Conservation (phyloP, 768 basidiomycete genomes). For the Boletus pseudopeckii region DNA sequence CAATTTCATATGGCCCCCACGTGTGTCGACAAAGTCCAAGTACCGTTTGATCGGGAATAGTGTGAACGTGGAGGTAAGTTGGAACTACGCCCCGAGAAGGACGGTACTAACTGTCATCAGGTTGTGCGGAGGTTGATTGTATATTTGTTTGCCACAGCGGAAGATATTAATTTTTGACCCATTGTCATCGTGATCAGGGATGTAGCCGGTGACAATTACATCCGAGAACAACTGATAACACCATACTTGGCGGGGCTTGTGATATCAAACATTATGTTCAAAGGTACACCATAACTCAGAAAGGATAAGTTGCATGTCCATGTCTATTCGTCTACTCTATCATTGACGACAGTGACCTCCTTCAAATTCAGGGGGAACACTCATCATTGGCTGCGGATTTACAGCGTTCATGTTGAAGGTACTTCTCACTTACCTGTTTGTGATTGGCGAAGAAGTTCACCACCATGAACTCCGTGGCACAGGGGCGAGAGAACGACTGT, state of each 20-base stretch:
- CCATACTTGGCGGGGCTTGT: not conserved
- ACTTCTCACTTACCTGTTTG: not conserved
- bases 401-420: slow-evolving; percentile 75
- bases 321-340: not conserved
- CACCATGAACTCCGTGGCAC: slow-evolving; percentile 43
- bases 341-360: not conserved
- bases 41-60: slow-evolving; percentile 82
- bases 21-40: slow-evolving; percentile 61
- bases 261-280: not conserved
- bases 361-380: slow-evolving; percentile 34
- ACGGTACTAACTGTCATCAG: slow-evolving; percentile 10
- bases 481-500: slow-evolving; percentile 60
- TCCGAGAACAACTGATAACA: too few species aligned
- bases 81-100: not conserved
- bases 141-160: slow-evolving; percentile 44
- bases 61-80: slow-evolving; percentile 65
- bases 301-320: not conserved
- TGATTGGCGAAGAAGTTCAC: not conserved
- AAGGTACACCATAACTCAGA: not conserved
- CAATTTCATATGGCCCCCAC: slow-evolving; percentile 60
- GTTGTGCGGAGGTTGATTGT: slow-evolving; percentile 54
- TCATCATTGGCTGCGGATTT: slow-evolving; percentile 70
- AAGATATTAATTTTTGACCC: not conserved
- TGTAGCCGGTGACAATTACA: not conserved
- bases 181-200: too few species aligned